Evolutionary conservation across 495 filamentous ascomycete genomes (phyloP).

Genomic region (Penicillium cataractarum): DNA sequence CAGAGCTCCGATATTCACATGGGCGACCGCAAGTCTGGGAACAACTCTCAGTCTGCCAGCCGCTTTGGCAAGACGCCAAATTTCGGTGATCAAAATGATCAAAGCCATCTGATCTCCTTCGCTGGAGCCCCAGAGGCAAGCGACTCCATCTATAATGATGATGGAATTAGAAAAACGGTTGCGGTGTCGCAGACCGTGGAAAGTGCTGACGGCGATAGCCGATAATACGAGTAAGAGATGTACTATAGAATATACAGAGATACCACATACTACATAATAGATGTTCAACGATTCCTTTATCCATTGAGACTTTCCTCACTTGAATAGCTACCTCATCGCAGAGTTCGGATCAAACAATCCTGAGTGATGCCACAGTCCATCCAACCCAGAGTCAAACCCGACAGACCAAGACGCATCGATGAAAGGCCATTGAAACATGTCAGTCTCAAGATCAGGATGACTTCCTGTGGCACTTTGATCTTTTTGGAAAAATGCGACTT

Average conservation of each 20-base stretch:
- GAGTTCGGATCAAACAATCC: constrained; percentile 32
- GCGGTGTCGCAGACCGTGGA: constrained; percentile 44
- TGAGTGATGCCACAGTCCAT: constrained; percentile 37
- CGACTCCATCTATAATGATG: constrained; percentile 17
- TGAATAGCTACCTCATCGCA: constrained; percentile 15
- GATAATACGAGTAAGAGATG: constrained; percentile 10
- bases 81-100: constrained; percentile 40
- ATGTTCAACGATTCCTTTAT: neutral
- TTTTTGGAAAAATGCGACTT: constrained; percentile 10
- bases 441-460: constrained; percentile 39
- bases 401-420: constrained; percentile 47
- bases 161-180: constrained; percentile 42
- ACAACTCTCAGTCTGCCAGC: constrained; percentile 19
- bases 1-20: constrained; percentile 34
- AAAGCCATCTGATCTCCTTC: constrained; percentile 42
- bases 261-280: neutral
- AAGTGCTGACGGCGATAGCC: constrained; percentile 14
- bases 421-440: constrained; percentile 52
- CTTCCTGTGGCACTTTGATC: constrained; percentile 16
- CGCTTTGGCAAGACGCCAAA: constrained; percentile 23
- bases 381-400: constrained; percentile 44
- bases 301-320: neutral
- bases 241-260: neutral
- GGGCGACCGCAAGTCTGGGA: constrained; percentile 29
- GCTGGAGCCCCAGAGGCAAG: constrained; percentile 31